phyloP scores from a whole-genome alignment of 129 eudicot species.

The Helianthus annuus region HanXRQr2.0-SUNRISE NC_035444.2:15369757-15370256 shows the following conservation, averaged over 20 bases:
- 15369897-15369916: too few relatives aligned
- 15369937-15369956: too few relatives aligned
- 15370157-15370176: conserved; percentile 3
- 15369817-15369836: too few relatives aligned
- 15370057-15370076: neutral
- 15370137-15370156: conserved; percentile 32
- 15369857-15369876: too few relatives aligned
- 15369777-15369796: too few relatives aligned
- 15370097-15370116: neutral
- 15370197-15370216: conserved; percentile 9
- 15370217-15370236: neutral
- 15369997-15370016: neutral
- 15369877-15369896: too few relatives aligned
- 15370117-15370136: neutral
- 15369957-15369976: too few relatives aligned
- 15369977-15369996: too few relatives aligned
- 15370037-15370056: neutral
- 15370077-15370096: neutral
- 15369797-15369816: too few relatives aligned
- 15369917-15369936: too few relatives aligned
- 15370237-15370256: neutral
- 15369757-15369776: too few relatives aligned
- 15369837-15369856: too few relatives aligned
- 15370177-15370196: neutral
- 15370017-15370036: neutral